phyloP scores from a whole-genome alignment of 768 basidiomycete species.

The Boletus pseudopeckii region DNA sequence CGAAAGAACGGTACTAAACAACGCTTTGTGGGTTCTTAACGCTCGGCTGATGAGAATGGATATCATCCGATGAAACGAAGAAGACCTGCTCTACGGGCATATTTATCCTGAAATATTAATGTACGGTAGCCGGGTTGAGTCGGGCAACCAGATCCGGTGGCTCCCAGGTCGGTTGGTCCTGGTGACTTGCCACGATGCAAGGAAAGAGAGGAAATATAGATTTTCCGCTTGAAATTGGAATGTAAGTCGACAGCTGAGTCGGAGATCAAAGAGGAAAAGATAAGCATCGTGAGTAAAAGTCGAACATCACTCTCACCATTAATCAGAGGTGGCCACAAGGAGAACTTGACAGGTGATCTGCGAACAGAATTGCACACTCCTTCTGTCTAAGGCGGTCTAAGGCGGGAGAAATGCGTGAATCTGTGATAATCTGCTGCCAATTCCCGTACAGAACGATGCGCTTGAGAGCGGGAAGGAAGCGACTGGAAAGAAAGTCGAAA shows the following conservation, averaged over 20 bases:
- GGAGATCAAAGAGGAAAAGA: neutral
- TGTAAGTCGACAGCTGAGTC: neutral
- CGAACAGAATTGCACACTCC: conserved; percentile 30
- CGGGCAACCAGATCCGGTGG: neutral
- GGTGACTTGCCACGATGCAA: neutral
- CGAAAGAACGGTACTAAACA: neutral
- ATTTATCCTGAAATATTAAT: neutral
- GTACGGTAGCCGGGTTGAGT: neutral
- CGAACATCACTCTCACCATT: conserved; percentile 1
- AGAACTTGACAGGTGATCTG: conserved; percentile 8
- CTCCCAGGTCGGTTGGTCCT: neutral
- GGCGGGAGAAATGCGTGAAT: conserved; percentile 37
- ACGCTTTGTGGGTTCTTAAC: neutral
- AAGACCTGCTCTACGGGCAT: neutral
- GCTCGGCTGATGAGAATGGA: neutral
- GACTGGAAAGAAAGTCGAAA: conserved; percentile 41
- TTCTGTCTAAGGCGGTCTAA: conserved; percentile 32
- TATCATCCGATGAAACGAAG: neutral
- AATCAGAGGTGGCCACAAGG: conserved; percentile 19
- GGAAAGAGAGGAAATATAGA: neutral
- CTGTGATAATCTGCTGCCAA: conserved; percentile 41
- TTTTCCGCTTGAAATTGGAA: neutral
- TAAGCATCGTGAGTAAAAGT: neutral
- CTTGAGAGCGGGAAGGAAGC: conserved; percentile 44
- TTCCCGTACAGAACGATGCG: conserved; percentile 49